Conservation (phyloP, 495 filamentous ascomycete genomes). For the Sporormia fimetaria region DNA sequence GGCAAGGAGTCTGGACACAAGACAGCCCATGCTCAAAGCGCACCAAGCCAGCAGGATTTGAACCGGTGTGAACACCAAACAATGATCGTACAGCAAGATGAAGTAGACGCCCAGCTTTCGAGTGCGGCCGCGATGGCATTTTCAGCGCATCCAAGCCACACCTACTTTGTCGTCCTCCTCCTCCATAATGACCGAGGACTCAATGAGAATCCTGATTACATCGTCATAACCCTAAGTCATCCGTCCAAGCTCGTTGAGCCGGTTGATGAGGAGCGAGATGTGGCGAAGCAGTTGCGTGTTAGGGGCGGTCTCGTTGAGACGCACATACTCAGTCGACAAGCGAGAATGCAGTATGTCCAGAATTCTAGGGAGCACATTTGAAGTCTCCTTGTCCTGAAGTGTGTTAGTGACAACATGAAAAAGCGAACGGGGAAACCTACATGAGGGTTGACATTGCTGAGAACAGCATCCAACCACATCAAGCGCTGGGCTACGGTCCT, state of each 20-base stretch:
- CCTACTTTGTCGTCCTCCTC: neutral
- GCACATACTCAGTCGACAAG: slow-evolving; percentile 59
- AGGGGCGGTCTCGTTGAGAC: slow-evolving; percentile 49
- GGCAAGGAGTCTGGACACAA: neutral
- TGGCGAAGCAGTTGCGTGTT: slow-evolving; percentile 52
- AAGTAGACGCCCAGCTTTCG: no score
- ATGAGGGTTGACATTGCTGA: slow-evolving; percentile 41
- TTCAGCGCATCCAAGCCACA: no score
- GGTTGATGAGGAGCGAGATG: slow-evolving; percentile 46
- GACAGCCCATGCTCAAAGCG: no score
- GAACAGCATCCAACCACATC: slow-evolving; percentile 63
- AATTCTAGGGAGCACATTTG: slow-evolving; percentile 58
- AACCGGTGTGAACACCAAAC: no score
- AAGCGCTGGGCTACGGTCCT: slow-evolving; percentile 57
- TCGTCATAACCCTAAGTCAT: no score
- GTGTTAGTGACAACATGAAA: neutral
- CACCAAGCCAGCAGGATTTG: no score
- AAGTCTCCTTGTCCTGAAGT: slow-evolving; percentile 59
- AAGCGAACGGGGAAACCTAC: slow-evolving; percentile 6
- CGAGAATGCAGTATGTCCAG: slow-evolving; percentile 62
- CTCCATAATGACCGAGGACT: neutral
- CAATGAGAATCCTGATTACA: no score
- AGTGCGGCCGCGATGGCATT: no score
- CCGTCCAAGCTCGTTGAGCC: slow-evolving; percentile 47
- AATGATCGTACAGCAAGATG: no score